Base-by-base conservation (phyloP, 78 protist species). In the Cavenderia fasciculata region DNA sequence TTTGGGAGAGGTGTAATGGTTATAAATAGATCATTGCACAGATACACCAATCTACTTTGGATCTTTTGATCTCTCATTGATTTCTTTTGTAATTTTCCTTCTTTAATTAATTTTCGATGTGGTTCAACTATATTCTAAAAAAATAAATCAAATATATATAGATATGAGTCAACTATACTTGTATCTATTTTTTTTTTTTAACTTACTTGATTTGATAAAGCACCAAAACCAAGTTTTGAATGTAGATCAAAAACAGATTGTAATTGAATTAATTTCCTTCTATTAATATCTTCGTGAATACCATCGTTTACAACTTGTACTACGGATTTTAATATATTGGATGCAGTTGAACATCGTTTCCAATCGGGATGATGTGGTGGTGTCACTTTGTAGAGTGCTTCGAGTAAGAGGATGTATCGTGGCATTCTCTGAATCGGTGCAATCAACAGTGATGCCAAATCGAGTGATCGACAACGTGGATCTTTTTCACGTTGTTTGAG, bases 261-360 rank as follows among this genome's bases (percentile, higher is more conserved):
- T 11, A 79, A 25, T 4, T 29, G n/a, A 2, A 79, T 68, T 5
- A 79, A 25, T 40, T 68, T 65, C 70, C 68, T 79, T 68, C 89
- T 52, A 68, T 79, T 65, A 19, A 52, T 51, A 40, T 79, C 89
- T 21, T 79, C 89, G n/a, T 59, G 59, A 6, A 79, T 79, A 10
- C 89, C 89, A 23, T 79, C 89, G 40, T 79, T 79, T 41, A 79
- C 77, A n/a, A 79, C 89, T 12, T 79, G 89, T 36, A 71, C 89
- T 2, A 79, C 31, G 29, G 54, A 51, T 36, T 68, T 79, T 5
- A 79, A 27, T 43, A 40, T 31, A 57, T 41, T 79, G 1, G 59
- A 40, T 0, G 89, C 89, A 2, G 51, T 14, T 56, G n/a, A 31
- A 21, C 78, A 79, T 68, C 59, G 21, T 21, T 57, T 43, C 2